These are phyloP conservation scores for Blastocladiella emersonii DNA, from an alignment of 371 early-diverging fungal species.

Conservation along the genomic window DNA sequence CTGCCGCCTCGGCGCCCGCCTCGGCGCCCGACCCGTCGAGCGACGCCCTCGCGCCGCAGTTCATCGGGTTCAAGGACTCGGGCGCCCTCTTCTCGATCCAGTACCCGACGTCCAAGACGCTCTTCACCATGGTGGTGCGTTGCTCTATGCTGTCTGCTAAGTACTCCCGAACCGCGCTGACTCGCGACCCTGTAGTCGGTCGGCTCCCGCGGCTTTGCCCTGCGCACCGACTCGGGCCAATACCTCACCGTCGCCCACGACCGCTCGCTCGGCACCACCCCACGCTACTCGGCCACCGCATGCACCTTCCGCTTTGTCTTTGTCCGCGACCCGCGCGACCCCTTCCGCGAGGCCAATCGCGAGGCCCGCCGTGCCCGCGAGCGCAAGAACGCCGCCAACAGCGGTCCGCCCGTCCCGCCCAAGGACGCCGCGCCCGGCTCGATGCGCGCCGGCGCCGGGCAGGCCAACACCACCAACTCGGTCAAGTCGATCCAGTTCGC, in stretches of 20 bases:
- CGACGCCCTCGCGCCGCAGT: neutral
- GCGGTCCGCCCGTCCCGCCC: too few relatives aligned
- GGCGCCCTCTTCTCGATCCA: neutral
- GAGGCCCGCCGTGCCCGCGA: too few relatives aligned
- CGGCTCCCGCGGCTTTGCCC: neutral
- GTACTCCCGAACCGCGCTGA: too few relatives aligned
- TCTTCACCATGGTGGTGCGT: neutral
- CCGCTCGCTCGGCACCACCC: neutral
- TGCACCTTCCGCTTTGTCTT: slow-evolving; percentile 1
- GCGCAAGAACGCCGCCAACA: too few relatives aligned
- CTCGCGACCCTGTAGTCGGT: too few relatives aligned
- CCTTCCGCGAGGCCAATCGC: neutral
- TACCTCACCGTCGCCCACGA: neutral
- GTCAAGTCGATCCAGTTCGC: too few relatives aligned
- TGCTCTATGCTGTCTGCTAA: neutral
- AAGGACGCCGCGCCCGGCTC: too few relatives aligned
- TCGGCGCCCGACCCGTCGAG: neutral
- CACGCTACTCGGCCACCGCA: neutral
- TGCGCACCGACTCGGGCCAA: neutral
- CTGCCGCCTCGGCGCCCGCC: neutral
- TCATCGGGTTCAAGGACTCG: slow-evolving; percentile 5
- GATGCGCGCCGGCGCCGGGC: too few relatives aligned
- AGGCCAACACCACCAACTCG: too few relatives aligned
- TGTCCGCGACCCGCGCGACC: neutral
- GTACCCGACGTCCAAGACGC: slow-evolving; percentile 2